Percentiles rank a stretch among this genome's conserved stretches.
These are phyloP conservation scores for Fragaria ananassa DNA, from an alignment of 306 rosid species.

Conservation along the genomic window DNA sequence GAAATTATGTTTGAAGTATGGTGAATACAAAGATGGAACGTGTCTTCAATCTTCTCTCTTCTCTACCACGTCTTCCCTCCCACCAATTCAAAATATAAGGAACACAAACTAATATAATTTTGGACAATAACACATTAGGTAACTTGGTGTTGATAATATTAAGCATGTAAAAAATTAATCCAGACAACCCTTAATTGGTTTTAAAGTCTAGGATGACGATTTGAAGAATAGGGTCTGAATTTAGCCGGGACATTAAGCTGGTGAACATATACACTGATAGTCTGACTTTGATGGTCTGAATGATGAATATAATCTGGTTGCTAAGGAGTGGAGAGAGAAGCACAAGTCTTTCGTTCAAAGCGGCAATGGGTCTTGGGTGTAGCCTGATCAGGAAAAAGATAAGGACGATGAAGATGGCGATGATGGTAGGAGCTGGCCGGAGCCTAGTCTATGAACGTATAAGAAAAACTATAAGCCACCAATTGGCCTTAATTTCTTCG, in stretches of 20 bases:
- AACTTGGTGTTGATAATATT: too few species aligned
- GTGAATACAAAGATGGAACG: not conserved
- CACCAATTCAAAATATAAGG: not conserved
- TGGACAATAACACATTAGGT: too few species aligned
- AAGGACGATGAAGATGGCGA: not conserved
- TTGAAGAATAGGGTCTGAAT: too few species aligned
- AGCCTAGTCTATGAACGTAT: not conserved
- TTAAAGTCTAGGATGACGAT: too few species aligned
- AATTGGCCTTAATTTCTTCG: not conserved
- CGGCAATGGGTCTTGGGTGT: constrained; percentile 18
- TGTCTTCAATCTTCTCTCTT: not conserved
- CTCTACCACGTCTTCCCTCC: not conserved
- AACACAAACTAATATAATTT: too few species aligned
- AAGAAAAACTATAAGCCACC: not conserved
- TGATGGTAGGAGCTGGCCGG: not conserved
- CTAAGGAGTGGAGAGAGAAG: constrained; percentile 16
- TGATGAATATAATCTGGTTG: constrained; percentile 12
- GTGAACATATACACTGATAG: constrained; percentile 11
- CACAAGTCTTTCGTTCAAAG: constrained; percentile 22
- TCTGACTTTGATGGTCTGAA: not conserved
- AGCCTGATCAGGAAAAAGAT: constrained; percentile 6
- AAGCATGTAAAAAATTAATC: too few species aligned
- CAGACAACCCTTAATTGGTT: too few species aligned
- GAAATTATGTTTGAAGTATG: not conserved
- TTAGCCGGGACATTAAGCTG: constrained; percentile 1